These are phyloP conservation scores for Pseudogymnoascus sp. DNA, from an alignment of 2,329 filamentous ascomycete genomes.

Conservation along the genomic window DNA sequence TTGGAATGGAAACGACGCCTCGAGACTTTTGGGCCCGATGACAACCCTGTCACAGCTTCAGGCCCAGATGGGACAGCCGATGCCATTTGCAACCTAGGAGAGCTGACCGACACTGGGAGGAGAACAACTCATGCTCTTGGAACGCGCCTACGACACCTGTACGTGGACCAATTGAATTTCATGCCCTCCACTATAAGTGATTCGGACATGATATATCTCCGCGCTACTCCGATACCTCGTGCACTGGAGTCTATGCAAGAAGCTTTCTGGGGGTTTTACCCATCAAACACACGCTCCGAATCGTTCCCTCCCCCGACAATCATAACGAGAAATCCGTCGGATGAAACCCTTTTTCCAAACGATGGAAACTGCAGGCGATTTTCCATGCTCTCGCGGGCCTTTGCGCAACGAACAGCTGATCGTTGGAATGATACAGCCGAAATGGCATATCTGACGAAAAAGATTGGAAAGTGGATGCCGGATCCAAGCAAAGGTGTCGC, in stretches of 20 bases:
- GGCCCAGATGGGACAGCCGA: slow-evolving; percentile 67
- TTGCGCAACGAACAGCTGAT: slow-evolving; percentile 62
- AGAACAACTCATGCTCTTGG: slow-evolving; percentile 65
- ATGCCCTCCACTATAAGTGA: slow-evolving; percentile 51
- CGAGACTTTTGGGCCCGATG: slow-evolving; percentile 69
- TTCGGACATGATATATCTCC: slow-evolving; percentile 59
- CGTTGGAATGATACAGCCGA: slow-evolving; percentile 71
- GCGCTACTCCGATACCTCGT: slow-evolving; percentile 65
- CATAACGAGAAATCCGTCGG: slow-evolving; percentile 52
- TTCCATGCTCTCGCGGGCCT: slow-evolving; percentile 58
- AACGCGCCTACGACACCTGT: slow-evolving; percentile 58
- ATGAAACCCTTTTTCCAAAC: slow-evolving; percentile 77
- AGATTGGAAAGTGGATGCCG: slow-evolving; percentile 82
- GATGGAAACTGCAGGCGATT: slow-evolving; percentile 67
- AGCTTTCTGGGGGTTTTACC: slow-evolving; percentile 68
- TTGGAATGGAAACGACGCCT: slow-evolving; percentile 61
- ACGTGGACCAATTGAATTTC: slow-evolving; percentile 67
- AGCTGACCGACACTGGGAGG: slow-evolving; percentile 68
- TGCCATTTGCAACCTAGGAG: slow-evolving; percentile 69
- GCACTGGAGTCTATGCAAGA: slow-evolving; percentile 73
- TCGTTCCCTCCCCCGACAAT: slow-evolving; percentile 56
- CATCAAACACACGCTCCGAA: slow-evolving; percentile 40
- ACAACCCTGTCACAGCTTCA: slow-evolving; percentile 60
- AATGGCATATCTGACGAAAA: slow-evolving; percentile 72
- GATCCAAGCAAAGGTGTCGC: slow-evolving; percentile 58